Percentiles rank a stretch among this genome's conserved stretches.
Conservation (phyloP, 73 alveolate species). For the Paramecium pentaurelia region DNA sequence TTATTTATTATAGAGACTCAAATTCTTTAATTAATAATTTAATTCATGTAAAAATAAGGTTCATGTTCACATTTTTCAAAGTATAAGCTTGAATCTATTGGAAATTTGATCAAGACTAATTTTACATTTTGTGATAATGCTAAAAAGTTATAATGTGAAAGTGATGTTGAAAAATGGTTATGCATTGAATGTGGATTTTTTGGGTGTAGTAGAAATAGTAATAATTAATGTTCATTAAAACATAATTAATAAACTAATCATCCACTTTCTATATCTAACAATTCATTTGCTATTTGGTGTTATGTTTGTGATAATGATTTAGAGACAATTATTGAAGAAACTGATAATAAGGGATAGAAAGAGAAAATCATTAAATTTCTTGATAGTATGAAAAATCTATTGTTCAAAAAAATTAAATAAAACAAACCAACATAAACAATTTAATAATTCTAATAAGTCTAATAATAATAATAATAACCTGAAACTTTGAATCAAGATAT, state of each 20-base stretch:
- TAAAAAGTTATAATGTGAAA: neutral
- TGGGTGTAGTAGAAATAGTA: slow-evolving; percentile 24
- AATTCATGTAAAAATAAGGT: neutral
- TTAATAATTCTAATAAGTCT: neutral
- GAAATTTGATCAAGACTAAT: neutral
- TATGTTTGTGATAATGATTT: slow-evolving; percentile 59
- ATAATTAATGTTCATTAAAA: neutral
- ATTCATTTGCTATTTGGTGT: slow-evolving; percentile 15
- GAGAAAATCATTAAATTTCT: slow-evolving; percentile 28
- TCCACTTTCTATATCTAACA: neutral
- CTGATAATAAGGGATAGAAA: slow-evolving; percentile 3
- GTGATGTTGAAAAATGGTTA: neutral
- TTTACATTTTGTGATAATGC: slow-evolving; percentile 18
- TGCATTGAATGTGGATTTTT: slow-evolving; percentile 34
- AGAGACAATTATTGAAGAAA: slow-evolving; percentile 26
- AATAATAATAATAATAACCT: neutral
- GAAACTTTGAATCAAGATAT: neutral
- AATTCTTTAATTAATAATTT: neutral
- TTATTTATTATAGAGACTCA: neutral
- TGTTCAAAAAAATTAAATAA: neutral
- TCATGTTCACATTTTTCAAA: neutral
- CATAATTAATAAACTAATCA: neutral
- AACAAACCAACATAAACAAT: neutral
- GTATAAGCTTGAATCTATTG: neutral
- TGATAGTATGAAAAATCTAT: neutral